A percentile compares a stretch with the other conserved stretches of the same genome.
Conservation (phyloP, 2,329 filamentous ascomycete genomes). For the Phoma sp. region DNA sequence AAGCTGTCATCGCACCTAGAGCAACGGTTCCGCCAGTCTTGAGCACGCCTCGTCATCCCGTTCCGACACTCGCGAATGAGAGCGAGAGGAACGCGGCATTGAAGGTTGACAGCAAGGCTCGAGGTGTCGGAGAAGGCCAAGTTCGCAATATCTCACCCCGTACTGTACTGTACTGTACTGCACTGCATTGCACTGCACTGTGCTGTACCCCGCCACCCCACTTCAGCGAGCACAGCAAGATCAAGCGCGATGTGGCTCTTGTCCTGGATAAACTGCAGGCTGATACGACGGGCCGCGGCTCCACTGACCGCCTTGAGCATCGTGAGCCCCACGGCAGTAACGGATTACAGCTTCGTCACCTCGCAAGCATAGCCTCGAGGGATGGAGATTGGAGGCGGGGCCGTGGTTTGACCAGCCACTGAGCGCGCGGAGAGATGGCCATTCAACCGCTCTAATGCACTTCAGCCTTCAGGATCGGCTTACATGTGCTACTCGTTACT, state of each 20-base stretch:
- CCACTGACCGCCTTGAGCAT: constrained; percentile 45
- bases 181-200: too few relatives aligned
- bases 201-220: constrained; percentile 22
- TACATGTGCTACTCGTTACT: constrained; percentile 29
- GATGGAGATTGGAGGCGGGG: constrained; percentile 25
- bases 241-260: constrained; percentile 13
- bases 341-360: constrained; percentile 31
- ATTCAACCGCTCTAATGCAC: constrained; percentile 24
- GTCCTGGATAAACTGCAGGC: constrained; percentile 36
- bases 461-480: constrained; percentile 26
- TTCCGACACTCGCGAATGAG: constrained; percentile 25
- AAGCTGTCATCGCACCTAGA: constrained; percentile 16
- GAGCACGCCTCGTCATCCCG: constrained; percentile 18
- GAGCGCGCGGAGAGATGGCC: constrained; percentile 26
- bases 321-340: constrained; percentile 38
- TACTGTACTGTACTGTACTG: not conserved
- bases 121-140: constrained; percentile 12
- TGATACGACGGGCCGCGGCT: constrained; percentile 44
- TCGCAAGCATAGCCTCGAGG: constrained; percentile 23
- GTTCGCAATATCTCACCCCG: constrained; percentile 22
- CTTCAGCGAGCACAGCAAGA: constrained; percentile 10
- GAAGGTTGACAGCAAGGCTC: not conserved
- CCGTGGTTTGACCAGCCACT: constrained; percentile 25
- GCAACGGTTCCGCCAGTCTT: constrained; percentile 23
- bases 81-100: constrained; percentile 16